Conservation (phyloP, 352 stramenopile genomes). For the Blastocystis hominis region DNA sequence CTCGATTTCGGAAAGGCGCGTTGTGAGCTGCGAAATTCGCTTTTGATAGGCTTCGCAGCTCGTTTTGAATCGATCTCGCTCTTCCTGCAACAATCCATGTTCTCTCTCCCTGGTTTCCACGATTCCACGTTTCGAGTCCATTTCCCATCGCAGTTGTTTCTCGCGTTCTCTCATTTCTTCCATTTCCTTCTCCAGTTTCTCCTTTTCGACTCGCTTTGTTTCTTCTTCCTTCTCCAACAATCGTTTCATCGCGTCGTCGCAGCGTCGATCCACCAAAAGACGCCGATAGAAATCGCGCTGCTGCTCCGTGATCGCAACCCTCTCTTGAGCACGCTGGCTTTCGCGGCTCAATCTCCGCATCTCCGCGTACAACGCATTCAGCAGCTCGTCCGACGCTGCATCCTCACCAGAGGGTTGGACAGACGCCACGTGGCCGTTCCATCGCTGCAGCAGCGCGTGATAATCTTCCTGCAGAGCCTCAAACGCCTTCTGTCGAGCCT, state of each 20-base stretch:
- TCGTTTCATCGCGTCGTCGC: not conserved
- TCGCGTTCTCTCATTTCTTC: not conserved
- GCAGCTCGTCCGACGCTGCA: not conserved
- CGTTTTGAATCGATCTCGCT: not conserved
- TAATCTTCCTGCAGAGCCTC: not conserved
- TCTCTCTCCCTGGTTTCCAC: not conserved
- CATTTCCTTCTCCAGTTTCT: not conserved
- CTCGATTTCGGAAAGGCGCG: not conserved
- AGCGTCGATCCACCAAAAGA: not conserved
- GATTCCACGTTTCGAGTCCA: not conserved
- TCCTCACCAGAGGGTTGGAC: not conserved
- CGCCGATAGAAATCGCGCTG: not conserved
- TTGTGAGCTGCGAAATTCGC: not conserved
- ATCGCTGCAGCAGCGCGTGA: not conserved
- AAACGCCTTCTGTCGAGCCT: not conserved
- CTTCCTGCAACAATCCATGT: not conserved
- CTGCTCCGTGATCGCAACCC: not conserved
- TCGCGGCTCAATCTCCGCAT: not conserved
- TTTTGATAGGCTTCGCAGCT: not conserved
- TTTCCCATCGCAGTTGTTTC: not conserved
- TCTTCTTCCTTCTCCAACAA: not conserved
- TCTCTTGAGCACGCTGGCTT: not conserved
- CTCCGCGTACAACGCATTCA: not conserved
- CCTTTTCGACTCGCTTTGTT: not conserved
- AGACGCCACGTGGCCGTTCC: not conserved